Base-by-base conservation (phyloP, 768 basidiomycete genomes). In the Trametes punicea region DNA sequence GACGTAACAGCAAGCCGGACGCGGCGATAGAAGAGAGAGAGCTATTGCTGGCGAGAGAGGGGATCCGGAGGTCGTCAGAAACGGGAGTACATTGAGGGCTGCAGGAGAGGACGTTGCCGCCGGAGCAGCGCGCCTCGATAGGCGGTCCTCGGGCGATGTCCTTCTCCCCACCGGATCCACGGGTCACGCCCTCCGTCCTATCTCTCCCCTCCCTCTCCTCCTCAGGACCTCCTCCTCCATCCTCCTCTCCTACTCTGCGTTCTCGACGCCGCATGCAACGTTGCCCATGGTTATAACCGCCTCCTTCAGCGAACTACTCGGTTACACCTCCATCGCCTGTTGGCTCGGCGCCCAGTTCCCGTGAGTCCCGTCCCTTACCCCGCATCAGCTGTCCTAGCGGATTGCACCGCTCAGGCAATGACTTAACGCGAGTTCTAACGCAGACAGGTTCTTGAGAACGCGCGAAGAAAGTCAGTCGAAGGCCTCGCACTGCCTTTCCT, bases 401-500 rank as follows among this genome's bases (percentile, higher is more conserved):
- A 20, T 29, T 36, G 27, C 38, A 23, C 20, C 55, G 36, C 34
- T 38, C 55, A 7, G 31, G 26, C 21, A 20, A 15, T 27, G 9
- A 46, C 38, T 45, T 33, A 21, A 34, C 21, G 31, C 21, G 39
- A 44, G 18, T 41, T 49, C 36, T 20, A 42, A 41, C 51, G 33
- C 65, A 95, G 93, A 45, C 94, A 97, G 76, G 79, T 96, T 8
- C 44, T 94, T 29, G 86, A 91, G 74, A 97, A 95, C 70, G 74
- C 80, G 53, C 77, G 75, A 54, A 74, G 79, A 16, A 82, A 87
- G 68, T 93, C 90, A 40, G 92, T 88, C 68, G 93, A 93, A 64
- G 88, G 95, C 27, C 84, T 99, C 46, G 89, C 97, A 1, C 75
- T 98, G 16, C 93, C 95, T 0, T 99, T 99, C 71, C 79, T 99